phyloP scores from a whole-genome alignment of 176 grass and related monocot species.

The Tillandsia fasciculata region DNA sequence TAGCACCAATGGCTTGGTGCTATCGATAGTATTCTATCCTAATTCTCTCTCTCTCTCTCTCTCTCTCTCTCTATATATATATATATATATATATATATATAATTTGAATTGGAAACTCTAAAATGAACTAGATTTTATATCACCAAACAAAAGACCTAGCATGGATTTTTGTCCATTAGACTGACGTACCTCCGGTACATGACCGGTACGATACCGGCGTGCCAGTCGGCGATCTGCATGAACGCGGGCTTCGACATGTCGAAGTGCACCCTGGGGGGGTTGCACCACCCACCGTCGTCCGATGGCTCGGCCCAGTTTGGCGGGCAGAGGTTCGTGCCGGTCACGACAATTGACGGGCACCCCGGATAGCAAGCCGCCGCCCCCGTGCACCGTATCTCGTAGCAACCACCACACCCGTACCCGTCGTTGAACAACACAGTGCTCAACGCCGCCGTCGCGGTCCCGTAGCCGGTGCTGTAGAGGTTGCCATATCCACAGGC shows the following conservation, averaged over 20 bases:
- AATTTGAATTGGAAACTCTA: too few species aligned
- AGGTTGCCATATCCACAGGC: slow-evolving; percentile 29
- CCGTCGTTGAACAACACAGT: slow-evolving; percentile 21
- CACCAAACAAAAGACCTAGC: too few species aligned
- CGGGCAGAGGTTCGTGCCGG: slow-evolving; percentile 77
- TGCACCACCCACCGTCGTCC: slow-evolving; percentile 80
- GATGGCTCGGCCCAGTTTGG: slow-evolving; percentile 39
- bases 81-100: too few species aligned
- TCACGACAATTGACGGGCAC: slow-evolving; percentile 27
- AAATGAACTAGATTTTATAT: too few species aligned
- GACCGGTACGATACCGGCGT: slow-evolving; percentile 51
- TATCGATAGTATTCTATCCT: too few species aligned
- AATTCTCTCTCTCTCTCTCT: too few species aligned
- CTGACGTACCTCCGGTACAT: slow-evolving; percentile 51
- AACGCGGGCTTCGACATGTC: slow-evolving; percentile 55
- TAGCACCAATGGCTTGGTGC: too few species aligned
- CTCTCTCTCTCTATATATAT: too few species aligned
- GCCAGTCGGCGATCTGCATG: slow-evolving; percentile 29
- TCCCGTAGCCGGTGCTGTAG: slow-evolving; percentile 10
- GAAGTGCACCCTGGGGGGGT: slow-evolving; percentile 63
- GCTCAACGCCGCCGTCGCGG: slow-evolving; percentile 29
- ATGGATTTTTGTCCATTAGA: too few species aligned
- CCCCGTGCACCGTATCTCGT: slow-evolving; percentile 40
- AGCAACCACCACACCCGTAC: slow-evolving; percentile 35
- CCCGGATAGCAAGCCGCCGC: slow-evolving; percentile 33